A percentile compares a stretch with the other conserved stretches of the same genome.
phyloP scores from a whole-genome alignment of 441 rosid genomes.

The Isatis lusitanica region DNA sequence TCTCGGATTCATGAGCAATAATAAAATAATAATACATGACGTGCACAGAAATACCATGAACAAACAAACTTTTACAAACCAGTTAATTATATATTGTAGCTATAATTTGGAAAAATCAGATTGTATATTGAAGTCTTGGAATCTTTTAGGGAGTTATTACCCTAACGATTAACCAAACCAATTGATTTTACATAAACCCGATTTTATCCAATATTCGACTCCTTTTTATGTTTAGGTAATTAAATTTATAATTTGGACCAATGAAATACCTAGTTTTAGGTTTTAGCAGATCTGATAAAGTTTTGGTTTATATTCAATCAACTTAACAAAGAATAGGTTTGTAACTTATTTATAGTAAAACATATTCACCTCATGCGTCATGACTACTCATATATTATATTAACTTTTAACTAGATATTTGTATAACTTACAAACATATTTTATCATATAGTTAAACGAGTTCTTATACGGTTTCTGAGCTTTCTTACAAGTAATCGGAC shows the following conservation, averaged over 20 bases:
- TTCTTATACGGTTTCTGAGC: not conserved
- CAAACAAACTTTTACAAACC: not conserved
- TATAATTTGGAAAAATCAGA: not conserved
- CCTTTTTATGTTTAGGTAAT: not conserved
- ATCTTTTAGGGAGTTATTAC: not conserved
- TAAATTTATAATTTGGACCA: not conserved
- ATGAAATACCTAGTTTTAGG: not conserved
- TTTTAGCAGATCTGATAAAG: not conserved
- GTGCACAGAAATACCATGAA: slow-evolving; percentile 1
- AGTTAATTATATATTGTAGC: not conserved
- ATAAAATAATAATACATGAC: not conserved
- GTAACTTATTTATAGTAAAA: not conserved
- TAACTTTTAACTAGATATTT: not conserved
- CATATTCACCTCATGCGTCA: not conserved
- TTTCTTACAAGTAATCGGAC: not conserved
- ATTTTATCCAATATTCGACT: not conserved
- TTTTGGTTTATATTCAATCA: not conserved
- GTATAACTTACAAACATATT: not conserved
- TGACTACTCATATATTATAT: not conserved
- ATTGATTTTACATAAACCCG: not conserved
- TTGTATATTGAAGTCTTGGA: not conserved
- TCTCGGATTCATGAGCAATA: slow-evolving; percentile 24
- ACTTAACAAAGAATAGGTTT: not conserved
- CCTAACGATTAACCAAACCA: not conserved
- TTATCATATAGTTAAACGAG: not conserved